Base-by-base conservation (phyloP, 2,329 filamentous ascomycete species). In the Botrytis fragariae region DNA sequence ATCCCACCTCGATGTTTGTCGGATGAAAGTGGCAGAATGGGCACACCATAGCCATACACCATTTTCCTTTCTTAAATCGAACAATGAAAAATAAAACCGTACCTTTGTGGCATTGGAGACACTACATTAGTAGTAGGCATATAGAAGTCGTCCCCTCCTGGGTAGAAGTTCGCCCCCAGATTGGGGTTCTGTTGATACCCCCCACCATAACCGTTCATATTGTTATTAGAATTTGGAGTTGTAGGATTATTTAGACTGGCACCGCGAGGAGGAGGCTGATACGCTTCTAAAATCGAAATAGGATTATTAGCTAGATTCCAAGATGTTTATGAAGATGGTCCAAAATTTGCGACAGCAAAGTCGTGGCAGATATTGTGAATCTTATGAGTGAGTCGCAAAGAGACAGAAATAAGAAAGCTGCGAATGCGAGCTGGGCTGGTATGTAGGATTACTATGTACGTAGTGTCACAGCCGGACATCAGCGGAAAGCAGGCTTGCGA, bases 91-190 rank as follows among this genome's bases (percentile, higher is more conserved):
- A 22, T 18, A 18, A 62, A 39, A 69, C 48, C 59, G 9, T 84
- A 91, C 90, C 91, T 87, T 84, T 93, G 90, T 76, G 91, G 91
- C 79, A 89, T 87, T 72, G 91, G 91, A 79, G 91, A 91, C 77
- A 92, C 87, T 79, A 92, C 84, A 82, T 91, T 90, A 12, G 70
- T 22, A 12, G 25, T 3, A 76, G 86, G 86, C 85, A 91, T 88
- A 81, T 88, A 91, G 82, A 89, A 92, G 82, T 92, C 89, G 83
- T 92, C 90, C 77, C 87, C 88, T 78, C 90, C 90, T 78, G 91
- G 91, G 81, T 90, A 87, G 82, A 91, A 92, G 67, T 90, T 93
- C 73, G 91, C 90, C 74, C 86, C 85, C 80, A 89, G 78, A 74
- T 80, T 80, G 77, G 79, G 76, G 22, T 59, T 73, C 25, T 77